Evolutionary conservation across 2,329 filamentous ascomycete genomes (phyloP).

Genomic region (Penicillium frequentans): DNA sequence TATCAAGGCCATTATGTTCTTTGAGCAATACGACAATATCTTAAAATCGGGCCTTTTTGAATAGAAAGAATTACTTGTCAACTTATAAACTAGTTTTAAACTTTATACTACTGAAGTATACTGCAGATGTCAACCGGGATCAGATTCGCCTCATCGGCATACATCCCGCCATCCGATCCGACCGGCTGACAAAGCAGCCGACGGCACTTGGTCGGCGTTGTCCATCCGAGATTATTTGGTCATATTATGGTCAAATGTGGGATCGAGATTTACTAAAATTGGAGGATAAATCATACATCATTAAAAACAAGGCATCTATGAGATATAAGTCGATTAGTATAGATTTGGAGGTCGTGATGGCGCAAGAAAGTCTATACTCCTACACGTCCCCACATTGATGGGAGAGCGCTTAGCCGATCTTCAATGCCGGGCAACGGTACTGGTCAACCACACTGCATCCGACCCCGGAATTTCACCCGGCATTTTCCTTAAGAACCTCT

Average conservation of each 20-base stretch:
- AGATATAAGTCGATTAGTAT: not conserved
- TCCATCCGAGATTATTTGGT: not conserved
- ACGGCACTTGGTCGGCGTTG: not conserved
- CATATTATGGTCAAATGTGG: not conserved
- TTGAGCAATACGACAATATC: too few relatives aligned
- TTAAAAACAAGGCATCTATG: not conserved
- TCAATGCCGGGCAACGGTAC: conserved; percentile 31
- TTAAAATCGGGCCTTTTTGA: too few relatives aligned
- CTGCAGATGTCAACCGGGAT: not conserved
- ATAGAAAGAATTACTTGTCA: too few relatives aligned
- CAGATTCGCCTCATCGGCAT: not conserved
- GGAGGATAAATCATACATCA: not conserved
- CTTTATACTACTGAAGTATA: too few relatives aligned
- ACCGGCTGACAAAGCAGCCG: conserved; percentile 1
- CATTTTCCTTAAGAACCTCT: conserved; percentile 43
- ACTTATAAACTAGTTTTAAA: too few relatives aligned
- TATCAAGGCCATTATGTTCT: too few relatives aligned
- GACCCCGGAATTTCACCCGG: conserved; percentile 32
- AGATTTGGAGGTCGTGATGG: not conserved
- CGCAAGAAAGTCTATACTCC: not conserved
- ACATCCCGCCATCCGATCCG: not conserved
- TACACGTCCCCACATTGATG: conserved; percentile 26
- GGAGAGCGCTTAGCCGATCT: conserved; percentile 41
- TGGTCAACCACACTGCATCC: conserved; percentile 22
- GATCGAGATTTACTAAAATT: not conserved